These are phyloP conservation scores for Elymus sibiricus DNA, from an alignment of 176 grass and related monocot species.

Conservation along the genomic window DNA sequence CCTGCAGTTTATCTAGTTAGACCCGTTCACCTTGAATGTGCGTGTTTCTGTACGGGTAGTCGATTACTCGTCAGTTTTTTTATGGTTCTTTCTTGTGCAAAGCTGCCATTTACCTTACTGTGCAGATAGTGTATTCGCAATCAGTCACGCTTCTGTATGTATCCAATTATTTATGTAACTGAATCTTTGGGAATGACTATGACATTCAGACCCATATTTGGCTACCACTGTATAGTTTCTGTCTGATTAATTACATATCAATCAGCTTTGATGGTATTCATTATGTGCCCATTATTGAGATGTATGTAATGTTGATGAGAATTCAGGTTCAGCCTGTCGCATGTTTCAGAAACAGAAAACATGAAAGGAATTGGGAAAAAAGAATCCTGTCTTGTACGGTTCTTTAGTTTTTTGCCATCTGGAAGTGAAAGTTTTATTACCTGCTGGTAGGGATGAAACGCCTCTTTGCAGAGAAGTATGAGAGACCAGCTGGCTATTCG, in stretches of 20 bases:
- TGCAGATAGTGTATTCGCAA: conserved; percentile 40
- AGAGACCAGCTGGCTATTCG: no score
- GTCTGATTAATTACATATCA: background rate
- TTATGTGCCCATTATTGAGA: background rate
- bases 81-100: conserved; percentile 26
- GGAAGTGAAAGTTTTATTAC: no score
- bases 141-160: conserved; percentile 40
- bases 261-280: background rate
- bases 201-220: background rate
- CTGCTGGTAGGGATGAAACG: no score
- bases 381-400: no score
- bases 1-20: conserved; percentile 3
- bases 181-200: background rate
- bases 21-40: background rate
- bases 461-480: no score
- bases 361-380: no score
- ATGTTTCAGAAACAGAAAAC: background rate
- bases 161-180: conserved; percentile 33
- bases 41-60: background rate
- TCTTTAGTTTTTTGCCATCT: no score
- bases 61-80: background rate
- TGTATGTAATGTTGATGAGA: background rate
- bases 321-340: background rate
- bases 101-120: conserved; percentile 30
- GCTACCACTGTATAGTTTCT: background rate